phyloP scores from a whole-genome alignment of 345 rosid genomes.

The Eucalyptus marginata region DNA sequence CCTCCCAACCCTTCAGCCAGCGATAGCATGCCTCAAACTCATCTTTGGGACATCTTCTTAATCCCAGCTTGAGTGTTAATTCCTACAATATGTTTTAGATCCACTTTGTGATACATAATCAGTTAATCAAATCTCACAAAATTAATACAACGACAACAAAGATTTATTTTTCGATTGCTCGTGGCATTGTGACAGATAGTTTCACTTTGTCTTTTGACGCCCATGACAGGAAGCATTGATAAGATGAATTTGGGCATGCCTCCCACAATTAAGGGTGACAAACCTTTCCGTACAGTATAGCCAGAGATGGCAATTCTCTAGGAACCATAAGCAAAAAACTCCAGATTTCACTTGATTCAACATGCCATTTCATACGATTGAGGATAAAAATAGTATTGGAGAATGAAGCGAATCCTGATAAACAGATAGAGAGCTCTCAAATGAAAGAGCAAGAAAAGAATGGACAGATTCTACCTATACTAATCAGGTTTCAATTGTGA shows the following conservation, averaged over 20 bases:
- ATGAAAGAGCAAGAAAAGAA: not conserved
- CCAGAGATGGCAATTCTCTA: not conserved
- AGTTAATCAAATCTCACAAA: not conserved
- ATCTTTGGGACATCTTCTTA: not conserved
- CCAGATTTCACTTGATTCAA: not conserved
- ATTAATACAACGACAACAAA: not conserved
- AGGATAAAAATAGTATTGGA: not conserved
- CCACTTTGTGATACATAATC: not conserved
- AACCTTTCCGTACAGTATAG: not conserved
- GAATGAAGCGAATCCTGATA: not conserved
- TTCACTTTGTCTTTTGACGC: not conserved
- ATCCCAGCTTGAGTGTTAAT: not conserved
- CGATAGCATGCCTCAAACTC: not conserved
- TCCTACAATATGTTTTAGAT: not conserved
- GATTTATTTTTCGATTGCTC: not conserved
- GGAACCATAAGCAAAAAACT: not conserved
- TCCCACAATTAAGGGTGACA: not conserved
- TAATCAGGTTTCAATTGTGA: not conserved
- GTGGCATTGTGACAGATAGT: not conserved
- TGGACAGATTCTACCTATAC: not conserved
- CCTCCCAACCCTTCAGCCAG: not conserved
- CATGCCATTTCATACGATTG: not conserved
- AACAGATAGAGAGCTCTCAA: not conserved
- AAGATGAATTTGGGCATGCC: not conserved
- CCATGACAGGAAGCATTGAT: not conserved